Base-by-base conservation (phyloP, 2,329 filamentous ascomycete species). In the Paraphoma sp. region DNA sequence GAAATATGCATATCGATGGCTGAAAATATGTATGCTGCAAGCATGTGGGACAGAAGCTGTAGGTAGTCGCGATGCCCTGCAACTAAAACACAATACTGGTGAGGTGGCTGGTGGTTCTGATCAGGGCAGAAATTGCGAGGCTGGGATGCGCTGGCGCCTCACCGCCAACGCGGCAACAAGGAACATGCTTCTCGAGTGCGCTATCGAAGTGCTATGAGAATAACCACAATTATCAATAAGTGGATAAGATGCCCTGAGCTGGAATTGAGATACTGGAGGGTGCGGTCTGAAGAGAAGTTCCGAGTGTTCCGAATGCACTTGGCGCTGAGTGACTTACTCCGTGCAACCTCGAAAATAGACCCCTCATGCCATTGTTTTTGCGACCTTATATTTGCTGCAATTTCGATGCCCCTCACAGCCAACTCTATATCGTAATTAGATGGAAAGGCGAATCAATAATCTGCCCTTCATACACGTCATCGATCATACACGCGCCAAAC, bases 61-160 rank as follows among this genome's bases (percentile, higher is more conserved):
- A 9, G 23, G 23, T n/a, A 17, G 6, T 23, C 14, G 31, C 33
- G 36, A 28, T 14, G 11, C 11, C 31, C 43, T 30, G 36, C 45
- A 48, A 33, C 44, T 53, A 48, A 31, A 48, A 36, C 47, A 50
- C 18, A 40, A 43, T 46, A 43, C 47, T 46, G 31, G 18, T 62
- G 58, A 65, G 69, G 72, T 72, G 71, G 72, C 67, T 75, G 71
- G 72, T 61, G 60, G 58, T 49, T 52, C 59, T 52, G 64, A 60
- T 68, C 60, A 63, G 56, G 59, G 62, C 16, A 53, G 44, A 71
- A 75, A 64, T 72, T 55, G 61, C 69, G 72, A 63, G 72, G 72
- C 68, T 74, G 72, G 72, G 66, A 62, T 74, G 71, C 55, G 64
- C 62, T 70, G 64, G 66, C 65, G 57, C 51, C 54, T 66, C 65